These are phyloP conservation scores for Nicotiana rustica DNA, from an alignment of 305 asterid genomes.

Conservation along the genomic window DNA sequence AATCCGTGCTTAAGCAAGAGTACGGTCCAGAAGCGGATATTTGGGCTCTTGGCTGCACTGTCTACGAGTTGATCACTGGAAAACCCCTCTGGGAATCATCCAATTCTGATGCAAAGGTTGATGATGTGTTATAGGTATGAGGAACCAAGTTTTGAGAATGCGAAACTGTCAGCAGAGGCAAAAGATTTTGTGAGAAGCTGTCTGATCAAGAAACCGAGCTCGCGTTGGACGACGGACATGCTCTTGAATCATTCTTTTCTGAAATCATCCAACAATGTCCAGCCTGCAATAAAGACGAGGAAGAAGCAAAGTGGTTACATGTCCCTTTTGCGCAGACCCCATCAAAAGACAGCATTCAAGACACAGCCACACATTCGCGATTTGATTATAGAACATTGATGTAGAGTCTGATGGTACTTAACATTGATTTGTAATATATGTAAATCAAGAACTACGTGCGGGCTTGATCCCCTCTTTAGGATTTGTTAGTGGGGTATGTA, in stretches of 20 bases:
- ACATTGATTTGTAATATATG: not conserved
- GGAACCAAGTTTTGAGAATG: constrained; percentile 52
- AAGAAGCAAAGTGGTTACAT: not conserved
- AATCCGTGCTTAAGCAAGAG: constrained; percentile 57
- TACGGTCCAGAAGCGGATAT: constrained; percentile 73
- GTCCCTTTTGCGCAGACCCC: not conserved
- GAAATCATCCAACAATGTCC: not conserved
- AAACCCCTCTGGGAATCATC: constrained; percentile 56
- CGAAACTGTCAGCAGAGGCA: constrained; percentile 42
- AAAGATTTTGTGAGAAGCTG: constrained; percentile 59
- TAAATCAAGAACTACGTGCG: not conserved
- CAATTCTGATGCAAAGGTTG: constrained; percentile 20
- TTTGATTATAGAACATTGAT: not conserved
- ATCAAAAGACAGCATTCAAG: not conserved
- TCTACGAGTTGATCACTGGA: constrained; percentile 68
- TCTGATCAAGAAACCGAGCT: constrained; percentile 44
- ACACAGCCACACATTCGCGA: not conserved
- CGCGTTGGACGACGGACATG: constrained; percentile 72
- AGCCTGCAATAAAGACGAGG: not conserved
- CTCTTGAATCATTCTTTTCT: constrained; percentile 61
- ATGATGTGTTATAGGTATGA: constrained; percentile 48
- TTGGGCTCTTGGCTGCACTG: constrained; percentile 78
- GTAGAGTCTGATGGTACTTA: not conserved
- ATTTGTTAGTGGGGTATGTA: not conserved
- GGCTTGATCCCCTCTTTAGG: not conserved